Base-by-base conservation (phyloP, 345 rosid species). In the Brassica cretica region DNA sequence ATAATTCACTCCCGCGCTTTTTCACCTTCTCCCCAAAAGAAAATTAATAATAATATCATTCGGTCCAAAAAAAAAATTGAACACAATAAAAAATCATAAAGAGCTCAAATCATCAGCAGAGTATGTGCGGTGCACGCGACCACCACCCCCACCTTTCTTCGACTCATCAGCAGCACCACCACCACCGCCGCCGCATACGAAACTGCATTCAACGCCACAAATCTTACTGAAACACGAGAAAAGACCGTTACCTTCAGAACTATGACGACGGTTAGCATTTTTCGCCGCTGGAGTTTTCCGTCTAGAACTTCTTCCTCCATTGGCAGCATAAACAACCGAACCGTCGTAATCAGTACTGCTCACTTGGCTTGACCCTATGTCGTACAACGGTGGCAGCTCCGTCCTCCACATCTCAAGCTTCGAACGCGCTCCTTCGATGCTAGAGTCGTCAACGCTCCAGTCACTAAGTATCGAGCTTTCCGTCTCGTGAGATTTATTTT, bases 361-460 rank as follows among this genome's bases (percentile, higher is more conserved):
- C 8, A 69, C 30, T 2, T 70, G 81, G 53, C 86, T 87, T 4
- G 90, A 72, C 9, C 89, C 83, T 0, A 76, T 68, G 56, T 90
- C 94, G 32, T 87, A 90, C 2, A 85, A 10, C 5, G 93, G 87
- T 0, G 97, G 95, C 0, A 89, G 69, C 76, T 94, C 98, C n/a
- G 85, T 80, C 59, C 89, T 73, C 98, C 98, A 94, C 74, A 95
- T 78, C 5, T 88, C 95, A 14, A 94, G 80, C 74, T 94, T 94
- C 2, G 98, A 89, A 5, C 87, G 87, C 0, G 91, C 81, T 21
- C 98, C 97, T 77, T 94, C 97, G 8, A 88, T 85, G 73, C 89
- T 89, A 30, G 84, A 33, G 30, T 85, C 77, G 29, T 81, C 90
- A 74, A 80, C 25, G 63, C 89, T 86, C 95, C 91, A 86, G 5